phyloP scores from a whole-genome alignment of 306 rosid genomes.

The Pyrus bretschneideri region DNA sequence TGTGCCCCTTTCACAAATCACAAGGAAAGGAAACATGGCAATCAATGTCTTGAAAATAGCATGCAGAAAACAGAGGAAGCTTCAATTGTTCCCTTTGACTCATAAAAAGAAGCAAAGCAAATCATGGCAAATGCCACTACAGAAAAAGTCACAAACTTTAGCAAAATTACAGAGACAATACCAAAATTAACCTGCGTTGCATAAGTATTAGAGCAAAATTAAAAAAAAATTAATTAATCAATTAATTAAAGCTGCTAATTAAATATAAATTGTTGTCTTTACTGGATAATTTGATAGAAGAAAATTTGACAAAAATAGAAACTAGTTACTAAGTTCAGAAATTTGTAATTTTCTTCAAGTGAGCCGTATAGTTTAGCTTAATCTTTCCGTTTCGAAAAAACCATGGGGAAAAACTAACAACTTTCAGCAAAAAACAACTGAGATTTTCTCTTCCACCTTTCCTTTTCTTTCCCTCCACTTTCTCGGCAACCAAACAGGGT shows the following conservation, averaged over 20 bases:
- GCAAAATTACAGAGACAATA: background rate
- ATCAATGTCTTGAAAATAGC: background rate
- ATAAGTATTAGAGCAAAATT: background rate
- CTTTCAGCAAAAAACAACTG: background rate
- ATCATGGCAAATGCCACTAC: constrained; percentile 29
- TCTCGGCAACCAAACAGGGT: constrained; percentile 4
- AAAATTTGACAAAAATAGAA: background rate
- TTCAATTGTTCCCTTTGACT: background rate
- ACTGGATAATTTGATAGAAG: background rate
- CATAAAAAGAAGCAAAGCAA: constrained; percentile 22
- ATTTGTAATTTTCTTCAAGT: background rate
- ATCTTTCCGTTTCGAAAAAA: background rate
- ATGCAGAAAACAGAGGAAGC: background rate
- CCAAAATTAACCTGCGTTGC: constrained; percentile 9
- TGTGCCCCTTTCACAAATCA: background rate
- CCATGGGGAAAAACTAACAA: background rate
- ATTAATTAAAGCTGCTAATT: background rate
- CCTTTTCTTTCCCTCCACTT: background rate
- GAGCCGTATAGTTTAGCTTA: background rate
- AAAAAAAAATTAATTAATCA: background rate
- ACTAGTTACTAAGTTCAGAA: background rate
- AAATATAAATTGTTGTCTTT: background rate
- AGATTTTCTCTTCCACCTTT: background rate
- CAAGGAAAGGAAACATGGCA: background rate
- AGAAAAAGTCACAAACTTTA: constrained; percentile 19